A percentile compares a stretch with the other conserved stretches of the same genome.
phyloP scores from a whole-genome alignment of 2,329 filamentous ascomycete species.

The Pseudocercospora crystallina region DNA sequence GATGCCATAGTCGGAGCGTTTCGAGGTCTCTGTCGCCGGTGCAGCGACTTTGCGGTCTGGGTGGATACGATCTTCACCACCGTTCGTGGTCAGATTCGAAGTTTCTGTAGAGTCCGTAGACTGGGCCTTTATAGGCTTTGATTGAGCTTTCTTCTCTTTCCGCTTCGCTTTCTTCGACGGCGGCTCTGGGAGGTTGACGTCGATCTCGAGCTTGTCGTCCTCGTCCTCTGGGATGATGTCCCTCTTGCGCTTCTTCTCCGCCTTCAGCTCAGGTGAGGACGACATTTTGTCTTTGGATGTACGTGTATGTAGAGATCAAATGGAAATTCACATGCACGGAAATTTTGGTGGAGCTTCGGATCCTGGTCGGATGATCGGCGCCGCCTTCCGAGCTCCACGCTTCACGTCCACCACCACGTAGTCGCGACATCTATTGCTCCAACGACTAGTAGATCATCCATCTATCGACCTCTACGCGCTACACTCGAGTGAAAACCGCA shows the following conservation, averaged over 20 bases:
- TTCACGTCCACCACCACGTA: neutral
- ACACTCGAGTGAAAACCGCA: neutral
- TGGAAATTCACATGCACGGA: slow-evolving; percentile 6
- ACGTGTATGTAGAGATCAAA: neutral
- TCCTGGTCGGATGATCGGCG: slow-evolving; percentile 1
- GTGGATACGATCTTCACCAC: slow-evolving; percentile 13
- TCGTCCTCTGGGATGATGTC: slow-evolving; percentile 50
- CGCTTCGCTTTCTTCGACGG: slow-evolving; percentile 92
- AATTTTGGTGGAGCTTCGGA: slow-evolving; percentile 4
- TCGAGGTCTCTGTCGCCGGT: slow-evolving; percentile 24
- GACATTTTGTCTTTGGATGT: slow-evolving; percentile 11
- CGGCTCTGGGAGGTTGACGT: slow-evolving; percentile 84
- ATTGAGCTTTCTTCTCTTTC: slow-evolving; percentile 70
- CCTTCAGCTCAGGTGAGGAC: slow-evolving; percentile 12
- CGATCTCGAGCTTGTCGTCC: slow-evolving; percentile 72
- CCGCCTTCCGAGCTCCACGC: neutral
- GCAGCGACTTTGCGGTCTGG: slow-evolving; percentile 10
- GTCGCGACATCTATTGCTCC: neutral
- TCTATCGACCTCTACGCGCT: neutral
- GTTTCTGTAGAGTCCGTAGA: slow-evolving; percentile 5
- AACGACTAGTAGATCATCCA: neutral
- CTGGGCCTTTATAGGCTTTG: slow-evolving; percentile 23
- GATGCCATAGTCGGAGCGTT: slow-evolving; percentile 77
- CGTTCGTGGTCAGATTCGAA: neutral
- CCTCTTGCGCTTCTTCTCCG: slow-evolving; percentile 66